phyloP scores from a whole-genome alignment of 78 protist genomes.

The Neovahlkampfia damariscottae region DNA sequence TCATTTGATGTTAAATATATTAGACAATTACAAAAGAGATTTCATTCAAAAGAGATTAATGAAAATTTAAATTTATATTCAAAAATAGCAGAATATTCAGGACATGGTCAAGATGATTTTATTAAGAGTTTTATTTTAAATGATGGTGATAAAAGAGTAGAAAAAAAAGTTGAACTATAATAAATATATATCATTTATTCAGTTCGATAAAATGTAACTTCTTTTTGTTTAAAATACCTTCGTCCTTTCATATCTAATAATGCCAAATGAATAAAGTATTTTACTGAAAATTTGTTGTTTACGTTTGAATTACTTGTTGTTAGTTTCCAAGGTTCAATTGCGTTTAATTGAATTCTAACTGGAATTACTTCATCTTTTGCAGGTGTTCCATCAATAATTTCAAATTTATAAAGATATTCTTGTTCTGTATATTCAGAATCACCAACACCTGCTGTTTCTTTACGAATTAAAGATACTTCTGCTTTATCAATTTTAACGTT shows the following conservation, averaged over 20 bases:
- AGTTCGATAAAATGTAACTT: neutral
- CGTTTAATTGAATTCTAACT: neutral
- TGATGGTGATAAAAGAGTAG: no score
- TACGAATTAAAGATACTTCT: neutral
- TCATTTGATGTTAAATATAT: no score
- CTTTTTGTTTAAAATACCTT: neutral
- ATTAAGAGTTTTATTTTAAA: no score
- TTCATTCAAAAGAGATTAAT: no score
- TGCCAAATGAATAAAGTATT: neutral
- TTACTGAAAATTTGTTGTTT: neutral
- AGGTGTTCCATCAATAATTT: neutral
- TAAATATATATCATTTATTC: no score
- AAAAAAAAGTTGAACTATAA: no score
- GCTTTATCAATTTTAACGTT: neutral
- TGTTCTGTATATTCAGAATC: neutral
- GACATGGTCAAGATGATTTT: no score
- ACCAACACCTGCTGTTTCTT: neutral
- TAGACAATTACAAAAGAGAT: no score
- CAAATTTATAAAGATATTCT: neutral
- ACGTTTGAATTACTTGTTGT: neutral
- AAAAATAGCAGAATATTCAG: no score
- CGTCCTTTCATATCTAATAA: neutral
- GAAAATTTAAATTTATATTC: no score
- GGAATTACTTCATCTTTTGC: neutral
- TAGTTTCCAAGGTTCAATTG: neutral